A percentile compares a stretch with the other conserved stretches of the same genome.
Conservation (phyloP, 148 eudicot species). For the Camellia japonica region DNA sequence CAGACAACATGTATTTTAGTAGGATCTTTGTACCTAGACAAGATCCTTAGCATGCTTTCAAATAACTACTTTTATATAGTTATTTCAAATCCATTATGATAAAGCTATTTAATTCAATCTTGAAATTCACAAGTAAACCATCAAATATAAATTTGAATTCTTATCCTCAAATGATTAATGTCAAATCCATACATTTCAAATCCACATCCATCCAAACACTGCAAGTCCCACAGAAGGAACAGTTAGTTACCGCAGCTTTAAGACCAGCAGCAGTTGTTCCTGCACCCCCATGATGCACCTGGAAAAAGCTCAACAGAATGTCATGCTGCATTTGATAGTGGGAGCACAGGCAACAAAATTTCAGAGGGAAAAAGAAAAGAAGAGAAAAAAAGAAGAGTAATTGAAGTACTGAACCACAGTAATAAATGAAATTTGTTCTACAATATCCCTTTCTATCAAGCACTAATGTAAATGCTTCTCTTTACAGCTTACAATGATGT, state of each 20-base stretch:
- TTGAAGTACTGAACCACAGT: not conserved
- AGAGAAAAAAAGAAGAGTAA: not conserved
- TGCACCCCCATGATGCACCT: slow-evolving; percentile 89
- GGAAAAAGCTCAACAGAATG: not conserved
- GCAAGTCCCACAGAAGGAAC: not conserved
- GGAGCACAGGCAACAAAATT: not conserved
- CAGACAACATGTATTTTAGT: too few relatives aligned
- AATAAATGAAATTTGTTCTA: not conserved
- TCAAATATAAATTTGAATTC: too few relatives aligned
- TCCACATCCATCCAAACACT: too few relatives aligned
- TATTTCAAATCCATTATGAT: too few relatives aligned
- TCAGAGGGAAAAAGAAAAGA: too few relatives aligned
- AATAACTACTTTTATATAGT: too few relatives aligned
- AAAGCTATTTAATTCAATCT: too few relatives aligned
- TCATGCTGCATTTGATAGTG: not conserved
- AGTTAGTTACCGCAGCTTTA: slow-evolving; percentile 62
- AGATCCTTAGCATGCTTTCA: too few relatives aligned
- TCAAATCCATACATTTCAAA: too few relatives aligned
- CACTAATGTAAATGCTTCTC: not conserved
- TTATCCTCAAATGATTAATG: too few relatives aligned
- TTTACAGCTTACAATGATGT: not conserved
- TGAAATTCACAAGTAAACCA: too few relatives aligned
- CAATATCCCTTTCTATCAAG: not conserved
- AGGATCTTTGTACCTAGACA: too few relatives aligned
- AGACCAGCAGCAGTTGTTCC: slow-evolving; percentile 88